Conservation (phyloP, 805 yeast genomes). For the Myxozyma nipponensis region DNA sequence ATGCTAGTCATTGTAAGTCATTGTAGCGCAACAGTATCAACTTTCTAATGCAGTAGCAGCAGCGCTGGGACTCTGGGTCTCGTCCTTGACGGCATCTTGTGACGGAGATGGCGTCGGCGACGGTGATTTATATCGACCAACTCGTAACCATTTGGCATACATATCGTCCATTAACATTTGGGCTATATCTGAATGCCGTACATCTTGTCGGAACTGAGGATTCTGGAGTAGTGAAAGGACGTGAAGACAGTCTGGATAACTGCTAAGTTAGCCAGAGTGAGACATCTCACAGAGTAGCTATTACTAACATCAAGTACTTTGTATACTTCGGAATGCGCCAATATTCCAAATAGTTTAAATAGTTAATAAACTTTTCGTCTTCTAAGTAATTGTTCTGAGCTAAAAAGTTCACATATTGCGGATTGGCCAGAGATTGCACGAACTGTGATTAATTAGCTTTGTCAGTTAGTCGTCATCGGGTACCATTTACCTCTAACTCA, state of each 20-base stretch:
- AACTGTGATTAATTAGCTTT: slow-evolving; percentile 57
- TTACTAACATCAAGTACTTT: slow-evolving; percentile 53
- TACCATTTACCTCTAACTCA: slow-evolving; percentile 61
- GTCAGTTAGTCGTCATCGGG: too few species aligned
- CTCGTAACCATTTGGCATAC: slow-evolving; percentile 39
- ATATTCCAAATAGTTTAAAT: slow-evolving; percentile 76
- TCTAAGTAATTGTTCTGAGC: slow-evolving; percentile 80
- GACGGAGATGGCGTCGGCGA: background rate
- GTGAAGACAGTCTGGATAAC: slow-evolving; percentile 84
- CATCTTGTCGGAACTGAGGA: slow-evolving; percentile 41
- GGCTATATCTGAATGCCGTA: slow-evolving; percentile 42
- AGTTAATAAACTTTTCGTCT: slow-evolving; percentile 66
- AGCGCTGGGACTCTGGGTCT: background rate
- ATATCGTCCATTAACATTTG: slow-evolving; percentile 43
- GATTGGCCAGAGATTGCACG: slow-evolving; percentile 86
- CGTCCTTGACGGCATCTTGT: background rate
- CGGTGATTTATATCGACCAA: slow-evolving; percentile 16
- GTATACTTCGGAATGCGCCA: slow-evolving; percentile 76
- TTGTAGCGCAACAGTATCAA: too few species aligned
- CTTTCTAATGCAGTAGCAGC: too few species aligned
- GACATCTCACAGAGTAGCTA: background rate
- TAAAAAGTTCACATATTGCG: slow-evolving; percentile 77
- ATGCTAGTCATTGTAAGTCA: too few species aligned
- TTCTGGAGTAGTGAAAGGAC: slow-evolving; percentile 57
- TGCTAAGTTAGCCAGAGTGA: slow-evolving; percentile 26